A percentile compares a stretch with the other conserved stretches of the same genome.
Evolutionary conservation across 192 early-diverging fungal species (phyloP).

Genomic region (Coemansia sp.): DNA sequence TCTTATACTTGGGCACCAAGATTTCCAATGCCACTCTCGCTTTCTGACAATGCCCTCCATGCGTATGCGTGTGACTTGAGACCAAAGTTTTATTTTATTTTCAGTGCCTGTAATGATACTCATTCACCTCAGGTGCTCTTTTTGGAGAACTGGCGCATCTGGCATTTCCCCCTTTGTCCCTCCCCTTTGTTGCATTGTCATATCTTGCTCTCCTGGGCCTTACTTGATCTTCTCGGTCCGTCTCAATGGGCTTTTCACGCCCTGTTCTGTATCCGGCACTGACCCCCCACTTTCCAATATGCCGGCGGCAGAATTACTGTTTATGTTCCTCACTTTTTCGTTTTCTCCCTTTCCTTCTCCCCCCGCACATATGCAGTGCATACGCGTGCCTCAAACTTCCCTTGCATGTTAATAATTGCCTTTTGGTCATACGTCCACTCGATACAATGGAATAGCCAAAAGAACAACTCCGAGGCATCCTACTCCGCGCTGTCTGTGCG

Average conservation of each 20-base stretch:
- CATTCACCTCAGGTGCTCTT: background rate
- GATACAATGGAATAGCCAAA: background rate
- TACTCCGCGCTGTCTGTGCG: slow-evolving; percentile 5
- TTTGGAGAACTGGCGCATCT: background rate
- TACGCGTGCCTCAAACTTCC: background rate
- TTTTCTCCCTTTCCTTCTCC: background rate
- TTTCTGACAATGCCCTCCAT: slow-evolving; percentile 3
- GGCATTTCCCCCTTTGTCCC: background rate
- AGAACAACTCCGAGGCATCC: too few relatives aligned
- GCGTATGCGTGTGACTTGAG: background rate
- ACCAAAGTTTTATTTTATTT: background rate
- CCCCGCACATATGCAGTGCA: background rate
- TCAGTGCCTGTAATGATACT: background rate
- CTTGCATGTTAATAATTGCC: slow-evolving; percentile 3
- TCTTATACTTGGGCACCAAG: slow-evolving; percentile 1
- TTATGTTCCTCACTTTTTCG: background rate
- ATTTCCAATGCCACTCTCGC: background rate
- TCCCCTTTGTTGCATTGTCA: background rate
- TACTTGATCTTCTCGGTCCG: background rate
- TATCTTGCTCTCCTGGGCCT: background rate
- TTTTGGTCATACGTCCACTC: background rate
- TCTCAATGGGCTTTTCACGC: background rate
- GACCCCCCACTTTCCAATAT: background rate
- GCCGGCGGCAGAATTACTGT: slow-evolving; percentile 6
- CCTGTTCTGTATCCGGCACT: slow-evolving; percentile 2